Base-by-base conservation (phyloP, 129 eudicot species). In the Flaveria linearis region DNA sequence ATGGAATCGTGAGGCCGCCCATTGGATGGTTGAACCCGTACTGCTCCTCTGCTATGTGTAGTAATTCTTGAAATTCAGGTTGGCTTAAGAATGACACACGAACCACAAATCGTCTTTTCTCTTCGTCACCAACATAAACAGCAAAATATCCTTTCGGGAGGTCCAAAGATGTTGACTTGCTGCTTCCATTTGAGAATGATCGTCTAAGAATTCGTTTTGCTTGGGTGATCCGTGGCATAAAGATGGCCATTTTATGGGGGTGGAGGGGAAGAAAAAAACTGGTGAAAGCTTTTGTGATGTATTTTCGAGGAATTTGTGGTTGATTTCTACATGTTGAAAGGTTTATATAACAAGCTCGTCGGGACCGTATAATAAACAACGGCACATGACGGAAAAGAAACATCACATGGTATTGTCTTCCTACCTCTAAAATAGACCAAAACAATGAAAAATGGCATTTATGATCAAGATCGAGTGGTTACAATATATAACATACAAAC, bases 101-200 rank as follows among this genome's bases (percentile, higher is more conserved):
- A 56, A 56, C 62, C 25, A 56, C 62, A 56, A 56, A 56, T 18
- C 62, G 62, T 56, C 62, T 56, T 56, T 56, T 56, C 28, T 56
- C 62, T 56, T 56, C 28, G 20, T 56, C 13, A 23, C 62, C 62
- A 18, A 56, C 28, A 56, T 56, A 56, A 18, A 56, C 62, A 1
- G 14, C 28, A 18, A 56, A 56, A 20, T 56, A 56, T 10, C 28
- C 62, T 56, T 56, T 56, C 0, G 62, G 62, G 62, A 20, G 3
- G 28, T 56, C 28, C 62, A 7, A 8, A 56, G 62, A 56, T 56
- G 62, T 56, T 56, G 62, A 56, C 7, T 28, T 56, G 62, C 4
- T 56, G 26, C 28, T 56, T 56, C 62, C 62, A 2, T 56, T 56
- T 56, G 30, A 56, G 62, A 18, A 56, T 7, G 62, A 18, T 56